Percentiles rank a stretch among this genome's conserved stretches.
Evolutionary conservation across 2,329 filamentous ascomycete species (phyloP).

Genomic region (Podosphaera leucotricha): DNA sequence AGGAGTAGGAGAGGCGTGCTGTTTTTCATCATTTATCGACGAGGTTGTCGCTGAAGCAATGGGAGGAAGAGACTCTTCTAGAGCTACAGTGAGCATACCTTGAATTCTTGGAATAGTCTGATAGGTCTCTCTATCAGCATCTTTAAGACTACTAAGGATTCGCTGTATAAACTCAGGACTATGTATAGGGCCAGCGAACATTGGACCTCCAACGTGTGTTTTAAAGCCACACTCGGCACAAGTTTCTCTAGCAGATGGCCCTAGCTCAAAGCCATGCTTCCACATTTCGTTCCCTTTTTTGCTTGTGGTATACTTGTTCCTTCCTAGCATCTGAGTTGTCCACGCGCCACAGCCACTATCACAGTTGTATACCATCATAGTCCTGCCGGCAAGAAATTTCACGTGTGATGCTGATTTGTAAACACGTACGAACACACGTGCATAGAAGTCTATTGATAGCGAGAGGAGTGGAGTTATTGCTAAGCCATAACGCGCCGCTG

Average conservation of each 20-base stretch:
- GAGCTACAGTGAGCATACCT: constrained; percentile 74
- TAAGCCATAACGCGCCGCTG: constrained; percentile 67
- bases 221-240: constrained; percentile 73
- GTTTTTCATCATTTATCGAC: constrained; percentile 18
- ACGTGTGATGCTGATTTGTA: constrained; percentile 60
- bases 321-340: constrained; percentile 57
- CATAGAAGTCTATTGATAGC: constrained; percentile 89
- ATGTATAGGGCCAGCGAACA: constrained; percentile 84
- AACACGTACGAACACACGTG: constrained; percentile 67
- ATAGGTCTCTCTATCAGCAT: constrained; percentile 45
- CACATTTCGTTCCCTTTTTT: constrained; percentile 48
- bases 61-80: constrained; percentile 38
- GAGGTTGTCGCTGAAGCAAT: constrained; percentile 12
- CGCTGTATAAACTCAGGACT: constrained; percentile 59
- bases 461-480: constrained; percentile 78
- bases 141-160: constrained; percentile 49
- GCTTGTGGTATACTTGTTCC: constrained; percentile 39
- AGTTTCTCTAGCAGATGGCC: constrained; percentile 36
- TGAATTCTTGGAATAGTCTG: constrained; percentile 60
- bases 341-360: constrained; percentile 81
- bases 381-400: constrained; percentile 76
- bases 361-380: constrained; percentile 82
- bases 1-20: neutral
- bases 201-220: constrained; percentile 74
- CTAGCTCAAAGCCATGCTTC: constrained; percentile 56